Conservation (phyloP, 2,329 filamentous ascomycete genomes). For the Cercospora citrullina region DNA sequence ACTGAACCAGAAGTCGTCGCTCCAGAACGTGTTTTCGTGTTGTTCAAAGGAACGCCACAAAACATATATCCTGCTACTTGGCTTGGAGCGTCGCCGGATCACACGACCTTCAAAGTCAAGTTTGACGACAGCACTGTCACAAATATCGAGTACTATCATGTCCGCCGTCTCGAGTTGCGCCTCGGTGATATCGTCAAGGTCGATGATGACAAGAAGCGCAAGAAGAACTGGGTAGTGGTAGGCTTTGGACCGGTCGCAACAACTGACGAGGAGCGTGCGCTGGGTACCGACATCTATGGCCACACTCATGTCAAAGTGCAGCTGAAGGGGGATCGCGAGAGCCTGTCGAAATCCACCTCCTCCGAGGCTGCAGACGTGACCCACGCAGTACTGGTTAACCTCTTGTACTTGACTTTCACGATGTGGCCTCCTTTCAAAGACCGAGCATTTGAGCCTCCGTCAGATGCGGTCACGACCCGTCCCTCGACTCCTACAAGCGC, state of each 20-base stretch:
- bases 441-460: conserved; percentile 39
- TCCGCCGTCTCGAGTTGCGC: conserved; percentile 47
- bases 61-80: conserved; percentile 64
- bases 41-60: conserved; percentile 55
- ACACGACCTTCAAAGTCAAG: conserved; percentile 47
- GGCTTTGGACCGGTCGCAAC: conserved; percentile 44
- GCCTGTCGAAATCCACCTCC: conserved; percentile 28
- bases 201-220: conserved; percentile 47
- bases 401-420: conserved; percentile 47
- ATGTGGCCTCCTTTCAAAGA: conserved; percentile 47
- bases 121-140: conserved; percentile 51
- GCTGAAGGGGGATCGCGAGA: conserved; percentile 43
- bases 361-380: conserved; percentile 30
- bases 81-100: conserved; percentile 48
- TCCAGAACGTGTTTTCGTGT: conserved; percentile 58
- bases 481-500: conserved; percentile 21
- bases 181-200: conserved; percentile 51
- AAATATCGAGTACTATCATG: conserved; percentile 43
- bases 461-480: background rate
- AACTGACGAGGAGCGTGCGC: conserved; percentile 34
- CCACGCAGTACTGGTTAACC: conserved; percentile 43
- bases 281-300: conserved; percentile 46
- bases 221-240: conserved; percentile 46
- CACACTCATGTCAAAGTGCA: conserved; percentile 44
- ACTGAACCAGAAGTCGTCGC: conserved; percentile 10